A percentile compares a stretch with the other conserved stretches of the same genome.
These are phyloP conservation scores for Xylaria sp. DNA, from an alignment of 2,329 filamentous ascomycete species.

Conservation along the genomic window DNA sequence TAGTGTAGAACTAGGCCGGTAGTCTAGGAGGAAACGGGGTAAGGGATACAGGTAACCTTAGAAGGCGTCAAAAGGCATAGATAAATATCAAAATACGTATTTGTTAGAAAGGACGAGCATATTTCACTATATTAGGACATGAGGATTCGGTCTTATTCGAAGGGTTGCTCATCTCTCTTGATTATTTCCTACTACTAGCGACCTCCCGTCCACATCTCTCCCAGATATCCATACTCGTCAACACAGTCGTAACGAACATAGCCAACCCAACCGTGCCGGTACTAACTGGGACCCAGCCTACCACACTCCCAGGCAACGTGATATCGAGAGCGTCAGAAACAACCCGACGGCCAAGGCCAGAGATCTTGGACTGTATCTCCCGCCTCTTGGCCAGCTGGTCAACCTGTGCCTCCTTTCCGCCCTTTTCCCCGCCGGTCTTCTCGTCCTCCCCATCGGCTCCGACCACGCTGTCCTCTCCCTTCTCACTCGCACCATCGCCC, in stretches of 20 bases:
- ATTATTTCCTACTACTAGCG: constrained; percentile 13
- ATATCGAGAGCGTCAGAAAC: constrained; percentile 70
- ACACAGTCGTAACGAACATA: constrained; percentile 69
- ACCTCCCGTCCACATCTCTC: constrained; percentile 55
- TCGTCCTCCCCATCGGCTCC: constrained; percentile 24
- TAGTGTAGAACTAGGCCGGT: background rate
- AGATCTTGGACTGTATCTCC: constrained; percentile 47
- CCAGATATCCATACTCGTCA: constrained; percentile 72
- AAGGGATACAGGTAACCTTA: background rate
- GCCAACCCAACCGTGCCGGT: constrained; percentile 64
- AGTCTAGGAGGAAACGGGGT: background rate
- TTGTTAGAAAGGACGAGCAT: background rate
- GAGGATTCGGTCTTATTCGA: background rate
- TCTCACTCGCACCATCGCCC: constrained; percentile 2
- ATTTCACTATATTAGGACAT: background rate
- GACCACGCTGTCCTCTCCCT: constrained; percentile 34
- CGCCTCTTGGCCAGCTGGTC: constrained; percentile 48
- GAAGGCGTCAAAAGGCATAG: background rate
- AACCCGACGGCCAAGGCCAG: constrained; percentile 58
- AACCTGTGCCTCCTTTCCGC: constrained; percentile 49
- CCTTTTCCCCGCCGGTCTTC: constrained; percentile 40
- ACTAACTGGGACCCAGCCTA: constrained; percentile 69
- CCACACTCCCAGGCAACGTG: constrained; percentile 66
- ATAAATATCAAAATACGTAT: constrained; percentile 13
- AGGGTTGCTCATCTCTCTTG: background rate